A percentile compares a stretch with the other conserved stretches of the same genome.
These are phyloP conservation scores for Cercospora beticola DNA, from an alignment of 2,329 filamentous ascomycete species.

Conservation along the genomic window DNA sequence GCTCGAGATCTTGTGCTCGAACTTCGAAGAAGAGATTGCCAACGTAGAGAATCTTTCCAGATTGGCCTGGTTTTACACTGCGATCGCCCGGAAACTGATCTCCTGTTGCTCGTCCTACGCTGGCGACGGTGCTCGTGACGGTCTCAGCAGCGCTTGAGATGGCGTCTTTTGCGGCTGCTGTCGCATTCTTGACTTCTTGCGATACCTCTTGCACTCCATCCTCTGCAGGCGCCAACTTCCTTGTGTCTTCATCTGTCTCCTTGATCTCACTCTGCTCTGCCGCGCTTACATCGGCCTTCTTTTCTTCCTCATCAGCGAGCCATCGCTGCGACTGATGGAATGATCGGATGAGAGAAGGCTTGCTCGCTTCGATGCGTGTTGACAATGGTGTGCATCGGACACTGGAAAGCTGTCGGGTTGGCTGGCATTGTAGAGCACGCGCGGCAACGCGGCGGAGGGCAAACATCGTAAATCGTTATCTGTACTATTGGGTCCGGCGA, in stretches of 20 bases:
- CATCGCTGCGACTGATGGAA: conserved; percentile 43
- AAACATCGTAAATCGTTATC: conserved; percentile 47
- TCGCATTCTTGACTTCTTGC: conserved; percentile 26
- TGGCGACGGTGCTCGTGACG: conserved; percentile 13
- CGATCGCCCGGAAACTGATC: not conserved
- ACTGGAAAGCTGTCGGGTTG: conserved; percentile 44
- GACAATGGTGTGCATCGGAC: conserved; percentile 20
- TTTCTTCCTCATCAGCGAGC: conserved; percentile 39
- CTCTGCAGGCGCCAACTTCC: conserved; percentile 16
- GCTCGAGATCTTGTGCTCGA: conserved; percentile 58
- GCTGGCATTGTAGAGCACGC: conserved; percentile 53
- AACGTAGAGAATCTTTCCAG: conserved; percentile 57
- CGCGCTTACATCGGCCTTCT: conserved; percentile 34
- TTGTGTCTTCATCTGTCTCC: conserved; percentile 31
- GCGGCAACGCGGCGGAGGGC: conserved; percentile 58
- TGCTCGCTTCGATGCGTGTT: conserved; percentile 41
- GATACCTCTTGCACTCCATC: conserved; percentile 23
- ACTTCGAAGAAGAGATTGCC: conserved; percentile 71
- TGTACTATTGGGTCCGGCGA: not conserved
- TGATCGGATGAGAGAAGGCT: conserved; percentile 39
- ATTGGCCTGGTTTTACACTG: conserved; percentile 19
- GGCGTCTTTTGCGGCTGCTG: conserved; percentile 20
- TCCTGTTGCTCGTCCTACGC: not conserved
- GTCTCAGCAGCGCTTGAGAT: conserved; percentile 17
- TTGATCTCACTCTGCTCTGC: conserved; percentile 34